These are phyloP conservation scores for Nyssa sinensis DNA, from an alignment of 148 eudicot species.

Conservation along the genomic window DNA sequence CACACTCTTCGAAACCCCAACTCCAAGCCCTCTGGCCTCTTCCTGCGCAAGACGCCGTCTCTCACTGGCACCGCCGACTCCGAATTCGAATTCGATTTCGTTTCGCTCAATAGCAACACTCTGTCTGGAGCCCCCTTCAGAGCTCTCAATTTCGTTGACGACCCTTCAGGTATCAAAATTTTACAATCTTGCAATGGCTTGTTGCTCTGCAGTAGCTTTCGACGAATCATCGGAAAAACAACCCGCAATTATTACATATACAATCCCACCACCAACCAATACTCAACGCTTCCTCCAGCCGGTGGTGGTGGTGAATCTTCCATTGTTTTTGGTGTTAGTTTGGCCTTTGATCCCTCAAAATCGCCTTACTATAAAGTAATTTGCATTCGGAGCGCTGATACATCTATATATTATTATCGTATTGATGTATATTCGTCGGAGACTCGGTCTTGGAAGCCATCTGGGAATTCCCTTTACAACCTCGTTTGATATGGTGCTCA, in stretches of 20 bases:
- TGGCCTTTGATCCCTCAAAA: constrained; percentile 50
- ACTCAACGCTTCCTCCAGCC: constrained; percentile 1
- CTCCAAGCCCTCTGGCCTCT: constrained; percentile 34
- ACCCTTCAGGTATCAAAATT: constrained; percentile 21
- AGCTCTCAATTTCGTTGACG: constrained; percentile 22
- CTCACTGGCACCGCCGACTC: constrained; percentile 17
- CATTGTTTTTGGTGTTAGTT: constrained; percentile 13
- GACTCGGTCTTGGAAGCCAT: constrained; percentile 27
- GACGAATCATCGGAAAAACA: background rate
- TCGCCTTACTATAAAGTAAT: constrained; percentile 30
- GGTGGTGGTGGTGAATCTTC: background rate
- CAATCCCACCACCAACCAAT: constrained; percentile 42
- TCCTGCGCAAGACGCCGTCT: constrained; percentile 26
- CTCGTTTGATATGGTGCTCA: constrained; percentile 35
- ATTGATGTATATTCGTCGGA: constrained; percentile 33
- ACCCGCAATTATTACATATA: constrained; percentile 12
- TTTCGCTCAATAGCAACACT: constrained; percentile 5
- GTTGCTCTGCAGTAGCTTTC: constrained; percentile 29
- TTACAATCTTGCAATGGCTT: constrained; percentile 46
- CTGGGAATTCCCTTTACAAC: constrained; percentile 6
- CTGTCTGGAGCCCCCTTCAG: constrained; percentile 18
- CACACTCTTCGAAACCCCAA: constrained; percentile 28
- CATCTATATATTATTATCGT: background rate
- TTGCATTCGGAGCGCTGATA: background rate
- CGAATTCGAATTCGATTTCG: constrained; percentile 19